Base-by-base conservation (phyloP, 352 stramenopile genomes). In the Globisporangium megalacanthum region DNA sequence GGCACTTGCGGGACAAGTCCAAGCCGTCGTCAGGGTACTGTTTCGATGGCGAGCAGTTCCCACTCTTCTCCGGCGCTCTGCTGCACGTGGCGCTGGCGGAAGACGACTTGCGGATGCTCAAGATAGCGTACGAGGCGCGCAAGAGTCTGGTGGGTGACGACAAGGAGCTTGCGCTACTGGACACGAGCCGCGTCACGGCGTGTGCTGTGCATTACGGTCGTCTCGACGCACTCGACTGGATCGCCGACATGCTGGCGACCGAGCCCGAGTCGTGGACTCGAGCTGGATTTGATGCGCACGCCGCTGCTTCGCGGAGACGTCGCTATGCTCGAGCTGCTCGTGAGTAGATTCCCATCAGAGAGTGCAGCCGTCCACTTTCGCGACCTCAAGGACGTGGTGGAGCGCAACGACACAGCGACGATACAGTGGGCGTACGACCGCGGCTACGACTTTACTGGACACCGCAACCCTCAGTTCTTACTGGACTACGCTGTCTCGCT, bases 351-450 rank as follows among this genome's bases (percentile, higher is more conserved):
- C 19, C 20, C 37, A 35, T 17, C n/a, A 11, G 51, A 31, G 35
- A 35, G n/a, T 8, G 36, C 36, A 3, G 11, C 11, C 29, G 35
- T 56, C 19, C 9, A 25, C n/a, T 41, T 48, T 25, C 4, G 13
- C 13, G 5, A 19, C 6, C 35, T 56, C 10, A 47, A 39, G 11
- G 1, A 49, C 5, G 51, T 22, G 15, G 37, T 48, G 20, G 19
- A 7, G 20, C 1, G 22, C 36, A 20, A 49, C 37, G 22, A 56
- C 51, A 29, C 42, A 10, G 51, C 11, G 19, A 6, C 42, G 10
- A 15, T 49, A n/a, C n/a, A 56, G 51, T 56, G 51, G 36, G 19
- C 5, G 19, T 48, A 56, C 37, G 51, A 49, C 20, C 51, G 20
- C 36, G 22, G 22, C 36, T 56, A 56, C 15, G 22, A 22, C 6